Evolutionary conservation across 78 protist genomes (phyloP).

Genomic region (Protostelium mycophagum): DNA sequence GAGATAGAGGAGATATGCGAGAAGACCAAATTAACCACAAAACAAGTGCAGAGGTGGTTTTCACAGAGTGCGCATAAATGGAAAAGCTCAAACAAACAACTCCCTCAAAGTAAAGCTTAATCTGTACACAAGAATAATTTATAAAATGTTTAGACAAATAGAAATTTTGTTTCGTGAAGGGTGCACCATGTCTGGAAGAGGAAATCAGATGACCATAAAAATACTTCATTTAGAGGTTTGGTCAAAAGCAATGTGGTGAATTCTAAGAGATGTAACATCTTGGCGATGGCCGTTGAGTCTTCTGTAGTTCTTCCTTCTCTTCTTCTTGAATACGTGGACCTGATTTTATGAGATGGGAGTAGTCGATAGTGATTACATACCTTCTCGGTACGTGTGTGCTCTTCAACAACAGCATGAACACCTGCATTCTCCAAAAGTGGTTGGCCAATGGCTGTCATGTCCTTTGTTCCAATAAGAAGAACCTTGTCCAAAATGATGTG

Average conservation of each 20-base stretch:
- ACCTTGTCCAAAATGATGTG: conserved; percentile 52
- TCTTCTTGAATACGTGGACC: conserved; percentile 43
- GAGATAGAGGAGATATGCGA: too few relatives aligned
- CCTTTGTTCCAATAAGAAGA: conserved; percentile 40
- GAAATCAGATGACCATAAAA: too few relatives aligned
- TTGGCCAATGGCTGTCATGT: conserved; percentile 22
- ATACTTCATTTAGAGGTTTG: background rate
- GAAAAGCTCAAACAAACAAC: too few relatives aligned
- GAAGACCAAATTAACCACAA: too few relatives aligned
- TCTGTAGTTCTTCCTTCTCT: conserved; percentile 59
- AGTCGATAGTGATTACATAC: background rate
- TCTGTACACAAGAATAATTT: too few relatives aligned
- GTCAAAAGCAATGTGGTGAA: conserved; percentile 24
- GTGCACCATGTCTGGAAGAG: too few relatives aligned
- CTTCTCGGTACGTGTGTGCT: conserved; percentile 25
- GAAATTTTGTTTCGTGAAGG: too few relatives aligned
- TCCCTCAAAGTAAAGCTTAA: too few relatives aligned
- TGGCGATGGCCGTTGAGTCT: conserved; percentile 38
- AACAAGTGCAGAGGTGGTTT: too few relatives aligned
- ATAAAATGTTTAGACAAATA: too few relatives aligned
- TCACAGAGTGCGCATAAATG: too few relatives aligned
- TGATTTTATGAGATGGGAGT: background rate
- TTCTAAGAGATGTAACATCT: conserved; percentile 41
- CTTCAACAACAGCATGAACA: conserved; percentile 50
- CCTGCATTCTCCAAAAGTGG: conserved; percentile 18